These are phyloP conservation scores for Anthracocystis setariae DNA, from an alignment of 1,284 basidiomycete species.

Conservation along the genomic window DNA sequence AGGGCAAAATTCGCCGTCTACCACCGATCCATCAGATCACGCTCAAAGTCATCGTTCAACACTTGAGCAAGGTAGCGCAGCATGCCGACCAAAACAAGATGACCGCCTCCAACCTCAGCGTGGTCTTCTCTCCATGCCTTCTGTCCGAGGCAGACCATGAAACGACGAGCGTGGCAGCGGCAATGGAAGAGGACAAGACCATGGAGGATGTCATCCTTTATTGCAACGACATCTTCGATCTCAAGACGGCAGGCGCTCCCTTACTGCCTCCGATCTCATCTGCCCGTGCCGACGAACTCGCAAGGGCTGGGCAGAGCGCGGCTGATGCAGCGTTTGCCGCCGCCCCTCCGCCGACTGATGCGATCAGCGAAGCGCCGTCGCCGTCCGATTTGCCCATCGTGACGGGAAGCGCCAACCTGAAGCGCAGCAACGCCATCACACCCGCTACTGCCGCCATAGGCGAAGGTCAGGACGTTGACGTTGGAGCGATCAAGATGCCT, in stretches of 20 bases:
- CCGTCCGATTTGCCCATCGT: conserved; percentile 36
- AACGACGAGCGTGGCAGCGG: conserved; percentile 58
- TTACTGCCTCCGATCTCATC: conserved; percentile 42
- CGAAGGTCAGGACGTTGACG: conserved; percentile 11
- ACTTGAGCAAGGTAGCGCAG: conserved; percentile 81
- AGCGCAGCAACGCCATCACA: conserved; percentile 50
- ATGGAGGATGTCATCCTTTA: conserved; percentile 63
- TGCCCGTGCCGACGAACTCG: conserved; percentile 18
- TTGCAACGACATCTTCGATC: conserved; percentile 56
- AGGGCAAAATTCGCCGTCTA: conserved; percentile 62
- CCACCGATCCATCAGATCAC: conserved; percentile 89
- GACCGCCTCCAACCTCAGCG: conserved; percentile 76
- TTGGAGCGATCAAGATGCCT: background rate
- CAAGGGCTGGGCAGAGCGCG: conserved; percentile 26
- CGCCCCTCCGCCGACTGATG: conserved; percentile 15
- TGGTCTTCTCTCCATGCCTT: conserved; percentile 66
- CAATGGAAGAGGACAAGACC: conserved; percentile 64
- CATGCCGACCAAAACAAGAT: conserved; percentile 86
- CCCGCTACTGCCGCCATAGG: conserved; percentile 16
- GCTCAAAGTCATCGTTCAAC: conserved; percentile 85
- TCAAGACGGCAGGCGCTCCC: conserved; percentile 51
- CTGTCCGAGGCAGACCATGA: conserved; percentile 60
- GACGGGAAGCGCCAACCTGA: conserved; percentile 27
- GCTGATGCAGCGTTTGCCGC: conserved; percentile 39
- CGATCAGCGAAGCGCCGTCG: conserved; percentile 17